Evolutionary conservation across 1,139 yeast species (phyloP), one percentile per base, ranked within the genome.

Genomic region (Geotrichum histeridarum): DNA sequence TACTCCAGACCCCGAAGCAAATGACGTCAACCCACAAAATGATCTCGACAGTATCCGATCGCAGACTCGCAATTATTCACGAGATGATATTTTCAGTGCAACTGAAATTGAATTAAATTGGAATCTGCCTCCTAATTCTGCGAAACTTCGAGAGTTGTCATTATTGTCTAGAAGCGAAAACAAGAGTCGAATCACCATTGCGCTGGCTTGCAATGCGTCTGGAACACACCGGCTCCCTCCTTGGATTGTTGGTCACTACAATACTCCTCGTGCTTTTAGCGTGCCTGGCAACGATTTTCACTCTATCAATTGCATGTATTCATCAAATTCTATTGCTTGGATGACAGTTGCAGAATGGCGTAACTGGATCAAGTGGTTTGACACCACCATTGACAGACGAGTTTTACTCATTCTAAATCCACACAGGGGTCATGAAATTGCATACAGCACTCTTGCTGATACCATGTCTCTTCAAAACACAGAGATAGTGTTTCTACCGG

Each of bases 361-460:
- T 9, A 38, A 47, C 32, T 55, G 57, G 57, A 41, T 55, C 6
- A 35, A 43, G 18, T 55, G 57, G 57, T 52, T 55, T 38, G 57
- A 55, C 41, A 36, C 42, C 8, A 33, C 46, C 30, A 55, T 55
- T 55, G 55, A 51, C 35, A 27, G 51, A 11, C 38, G 22, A 4
- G 57, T 52, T 4, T 42, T 55, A 14, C 55, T 55, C 9, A 35
- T 55, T 7, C 8, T 55, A 12, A 51, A 51, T 36, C 57, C 57
- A 9, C 46, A 48, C 42, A 48, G 54, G 11, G 48, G 52, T 8
- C 57, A 55, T 27, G 57, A 55, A 38, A 50, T 55, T 14, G 55
- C 54, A 11, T 46, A 45, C 22, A 44, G 47, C 22, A 36, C 48
- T 12, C 48, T 52, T 15, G n/a, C 36, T 12, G 53, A 52, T 14